phyloP scores from a whole-genome alignment of 805 yeast genomes.

The Ogataea trehaloabstinens region DNA sequence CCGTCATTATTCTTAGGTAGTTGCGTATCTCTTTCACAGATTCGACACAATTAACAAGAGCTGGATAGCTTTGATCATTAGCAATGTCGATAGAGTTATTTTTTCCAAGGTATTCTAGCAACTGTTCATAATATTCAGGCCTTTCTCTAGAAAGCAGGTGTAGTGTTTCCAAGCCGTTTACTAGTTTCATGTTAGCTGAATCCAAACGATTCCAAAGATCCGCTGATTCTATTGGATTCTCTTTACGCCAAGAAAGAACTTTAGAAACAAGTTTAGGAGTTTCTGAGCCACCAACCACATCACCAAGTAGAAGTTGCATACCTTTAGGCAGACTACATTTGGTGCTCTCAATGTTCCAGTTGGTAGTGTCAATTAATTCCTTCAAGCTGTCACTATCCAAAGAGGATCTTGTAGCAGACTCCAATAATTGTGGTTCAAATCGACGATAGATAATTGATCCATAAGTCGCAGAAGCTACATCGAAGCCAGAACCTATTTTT shows the following conservation, averaged over 20 bases:
- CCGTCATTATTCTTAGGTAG: constrained; percentile 59
- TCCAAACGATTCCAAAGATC: constrained; percentile 56
- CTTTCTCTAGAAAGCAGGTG: constrained; percentile 30
- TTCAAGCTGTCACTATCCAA: constrained; percentile 24
- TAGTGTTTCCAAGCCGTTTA: constrained; percentile 45
- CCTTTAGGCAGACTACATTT: constrained; percentile 66
- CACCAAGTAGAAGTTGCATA: constrained; percentile 83
- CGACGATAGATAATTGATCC: constrained; percentile 85
- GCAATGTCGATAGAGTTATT: constrained; percentile 15
- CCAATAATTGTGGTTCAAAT: constrained; percentile 58
- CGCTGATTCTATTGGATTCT: constrained; percentile 47
- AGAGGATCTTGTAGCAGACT: constrained; percentile 15
- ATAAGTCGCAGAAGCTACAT: constrained; percentile 91
- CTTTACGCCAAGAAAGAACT: constrained; percentile 68
- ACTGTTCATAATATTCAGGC: constrained; percentile 35
- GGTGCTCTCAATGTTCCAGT: constrained; percentile 62
- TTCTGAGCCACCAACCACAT: constrained; percentile 87
- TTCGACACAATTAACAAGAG: constrained; percentile 34
- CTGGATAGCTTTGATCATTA: constrained; percentile 6
- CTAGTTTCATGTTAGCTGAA: constrained; percentile 55
- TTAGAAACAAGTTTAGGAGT: constrained; percentile 86
- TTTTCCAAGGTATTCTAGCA: constrained; percentile 20
- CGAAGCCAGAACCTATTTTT: constrained; percentile 96
- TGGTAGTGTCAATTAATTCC: constrained; percentile 36
- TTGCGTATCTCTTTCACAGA: constrained; percentile 53